These are phyloP conservation scores for Ophiostoma tasmaniense DNA, from an alignment of 2,329 filamentous ascomycete genomes.

Conservation along the genomic window DNA sequence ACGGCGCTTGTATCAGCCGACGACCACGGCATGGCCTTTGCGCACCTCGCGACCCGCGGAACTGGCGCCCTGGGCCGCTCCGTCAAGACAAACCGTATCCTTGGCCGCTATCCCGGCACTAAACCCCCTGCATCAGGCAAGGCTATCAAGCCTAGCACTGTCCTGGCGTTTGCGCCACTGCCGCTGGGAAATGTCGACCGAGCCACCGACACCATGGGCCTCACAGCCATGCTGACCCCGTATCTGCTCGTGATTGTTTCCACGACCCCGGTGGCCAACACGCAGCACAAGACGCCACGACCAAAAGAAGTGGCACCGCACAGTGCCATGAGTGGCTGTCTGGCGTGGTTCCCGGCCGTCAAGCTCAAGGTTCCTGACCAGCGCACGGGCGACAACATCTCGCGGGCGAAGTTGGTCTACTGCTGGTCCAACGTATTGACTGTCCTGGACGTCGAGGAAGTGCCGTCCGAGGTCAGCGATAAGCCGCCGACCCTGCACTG, in stretches of 20 bases:
- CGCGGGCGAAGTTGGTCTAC: slow-evolving; percentile 83
- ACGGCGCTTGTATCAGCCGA: slow-evolving; percentile 94
- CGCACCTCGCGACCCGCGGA: slow-evolving; percentile 86
- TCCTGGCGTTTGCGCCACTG: slow-evolving; percentile 81
- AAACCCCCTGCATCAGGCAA: slow-evolving; percentile 45
- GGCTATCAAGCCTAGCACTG: slow-evolving; percentile 80
- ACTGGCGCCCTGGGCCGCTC: slow-evolving; percentile 76
- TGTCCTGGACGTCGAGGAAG: slow-evolving; percentile 77
- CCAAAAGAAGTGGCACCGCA: slow-evolving; percentile 88
- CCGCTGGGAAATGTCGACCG: slow-evolving; percentile 93
- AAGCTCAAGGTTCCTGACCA: slow-evolving; percentile 72
- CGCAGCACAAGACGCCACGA: slow-evolving; percentile 84
- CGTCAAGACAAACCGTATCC: slow-evolving; percentile 81
- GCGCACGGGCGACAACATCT: slow-evolving; percentile 57
- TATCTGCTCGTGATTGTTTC: slow-evolving; percentile 96
- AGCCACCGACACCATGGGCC: slow-evolving; percentile 73
- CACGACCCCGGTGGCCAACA: slow-evolving; percentile 90
- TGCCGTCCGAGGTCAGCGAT: slow-evolving; percentile 56
- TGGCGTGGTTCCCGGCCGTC: slow-evolving; percentile 96
- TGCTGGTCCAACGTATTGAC: slow-evolving; percentile 99
- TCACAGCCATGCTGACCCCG: slow-evolving; percentile 92
- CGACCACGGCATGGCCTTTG: slow-evolving; percentile 94
- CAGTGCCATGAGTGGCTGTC: slow-evolving; percentile 82
- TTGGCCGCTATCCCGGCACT: slow-evolving; percentile 79
- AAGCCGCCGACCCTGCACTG: slow-evolving; percentile 74